These are phyloP conservation scores for Raddia distichophylla DNA, from an alignment of 176 grass and related monocot genomes.

Conservation along the genomic window DNA sequence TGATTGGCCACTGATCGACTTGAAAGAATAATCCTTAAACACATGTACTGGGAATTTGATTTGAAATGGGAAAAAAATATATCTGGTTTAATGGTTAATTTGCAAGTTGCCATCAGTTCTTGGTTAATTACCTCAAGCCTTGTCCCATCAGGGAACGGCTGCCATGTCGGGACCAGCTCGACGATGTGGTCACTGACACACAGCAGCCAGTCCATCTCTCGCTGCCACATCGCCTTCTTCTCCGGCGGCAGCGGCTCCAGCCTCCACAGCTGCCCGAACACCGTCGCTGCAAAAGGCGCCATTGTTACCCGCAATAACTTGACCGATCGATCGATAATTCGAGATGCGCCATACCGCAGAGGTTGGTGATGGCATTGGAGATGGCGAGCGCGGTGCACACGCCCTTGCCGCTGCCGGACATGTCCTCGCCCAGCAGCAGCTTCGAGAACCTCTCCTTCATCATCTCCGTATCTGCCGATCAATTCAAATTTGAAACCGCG, in stretches of 20 bases:
- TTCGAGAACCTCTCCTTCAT: slow-evolving; percentile 98
- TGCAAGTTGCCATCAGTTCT: background rate
- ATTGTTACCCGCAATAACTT: background rate
- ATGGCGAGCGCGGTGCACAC: slow-evolving; percentile 95
- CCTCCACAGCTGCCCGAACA: slow-evolving; percentile 93
- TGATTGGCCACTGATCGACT: background rate
- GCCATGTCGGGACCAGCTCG: slow-evolving; percentile 88
- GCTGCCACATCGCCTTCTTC: slow-evolving; percentile 94
- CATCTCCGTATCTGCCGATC: slow-evolving; percentile 70
- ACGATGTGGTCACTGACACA: slow-evolving; percentile 94
- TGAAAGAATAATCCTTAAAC: background rate
- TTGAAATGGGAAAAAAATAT: background rate
- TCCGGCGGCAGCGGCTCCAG: slow-evolving; percentile 80
- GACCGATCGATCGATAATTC: background rate
- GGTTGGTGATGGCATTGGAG: slow-evolving; percentile 97
- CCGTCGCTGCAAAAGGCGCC: slow-evolving; percentile 59
- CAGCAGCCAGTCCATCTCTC: slow-evolving; percentile 93
- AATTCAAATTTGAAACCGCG: background rate
- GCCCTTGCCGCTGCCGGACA: slow-evolving; percentile 97
- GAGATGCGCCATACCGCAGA: slow-evolving; percentile 63
- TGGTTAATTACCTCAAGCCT: slow-evolving; percentile 78
- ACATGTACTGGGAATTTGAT: background rate
- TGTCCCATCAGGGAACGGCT: slow-evolving; percentile 83
- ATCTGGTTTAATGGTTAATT: no score
- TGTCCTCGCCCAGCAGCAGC: slow-evolving; percentile 94